phyloP scores from a whole-genome alignment of 495 filamentous ascomycete species.

The Neurospora tetrasperma region DNA sequence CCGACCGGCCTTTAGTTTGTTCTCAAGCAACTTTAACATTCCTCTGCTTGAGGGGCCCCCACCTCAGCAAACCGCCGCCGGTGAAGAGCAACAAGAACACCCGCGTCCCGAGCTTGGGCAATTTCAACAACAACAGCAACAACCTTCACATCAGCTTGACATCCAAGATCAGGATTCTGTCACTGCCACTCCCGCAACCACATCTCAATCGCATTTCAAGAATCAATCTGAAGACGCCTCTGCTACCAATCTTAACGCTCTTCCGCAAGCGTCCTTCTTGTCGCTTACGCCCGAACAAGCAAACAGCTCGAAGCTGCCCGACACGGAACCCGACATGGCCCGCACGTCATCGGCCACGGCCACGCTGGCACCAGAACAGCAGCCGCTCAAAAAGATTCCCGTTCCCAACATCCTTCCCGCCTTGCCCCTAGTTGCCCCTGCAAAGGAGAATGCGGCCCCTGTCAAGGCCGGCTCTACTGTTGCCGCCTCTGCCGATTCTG shows the following conservation, averaged over 20 bases:
- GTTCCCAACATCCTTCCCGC: slow-evolving; percentile 14
- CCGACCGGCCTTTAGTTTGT: slow-evolving; percentile 8
- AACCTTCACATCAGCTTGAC: neutral
- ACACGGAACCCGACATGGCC: neutral
- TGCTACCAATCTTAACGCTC: neutral
- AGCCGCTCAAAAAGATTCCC: neutral
- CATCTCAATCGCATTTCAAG: neutral
- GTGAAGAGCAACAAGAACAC: neutral
- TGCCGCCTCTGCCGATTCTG: neutral
- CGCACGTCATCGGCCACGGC: slow-evolving; percentile 9
- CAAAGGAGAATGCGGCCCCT: slow-evolving; percentile 7
- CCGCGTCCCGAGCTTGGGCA: neutral
- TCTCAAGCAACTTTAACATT: slow-evolving; percentile 3
- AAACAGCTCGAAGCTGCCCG: neutral
- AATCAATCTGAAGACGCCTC: neutral
- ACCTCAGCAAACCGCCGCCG: neutral
- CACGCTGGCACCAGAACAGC: neutral
- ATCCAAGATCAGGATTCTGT: neutral
- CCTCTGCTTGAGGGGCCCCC: neutral
- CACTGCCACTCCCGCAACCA: neutral
- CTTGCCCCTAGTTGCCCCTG: slow-evolving; percentile 7
- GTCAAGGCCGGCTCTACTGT: neutral
- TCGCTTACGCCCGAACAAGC: neutral
- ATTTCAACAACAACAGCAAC: neutral
- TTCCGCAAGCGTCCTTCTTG: neutral